Evolutionary conservation across 176 grass and related monocot species (phyloP).

Genomic region (Alopecurus myosuroides): DNA sequence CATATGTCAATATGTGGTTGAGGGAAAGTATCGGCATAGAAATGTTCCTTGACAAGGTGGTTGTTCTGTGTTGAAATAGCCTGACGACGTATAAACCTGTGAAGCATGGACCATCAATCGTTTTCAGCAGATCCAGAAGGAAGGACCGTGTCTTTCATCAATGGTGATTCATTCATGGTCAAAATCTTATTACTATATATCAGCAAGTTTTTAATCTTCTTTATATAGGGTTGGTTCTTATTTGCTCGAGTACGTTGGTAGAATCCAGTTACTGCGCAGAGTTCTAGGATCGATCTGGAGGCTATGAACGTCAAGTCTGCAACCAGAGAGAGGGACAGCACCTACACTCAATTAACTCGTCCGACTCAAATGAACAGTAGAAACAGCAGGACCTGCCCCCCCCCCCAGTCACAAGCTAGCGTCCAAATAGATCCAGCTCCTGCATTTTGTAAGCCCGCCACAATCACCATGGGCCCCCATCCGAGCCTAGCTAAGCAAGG

Average conservation of each 20-base stretch:
- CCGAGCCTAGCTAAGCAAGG: not conserved
- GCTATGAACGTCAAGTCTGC: not conserved
- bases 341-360: not conserved
- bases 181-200: not conserved
- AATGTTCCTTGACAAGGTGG: not conserved
- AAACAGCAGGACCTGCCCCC: not conserved
- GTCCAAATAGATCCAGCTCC: constrained; percentile 7
- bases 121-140: not conserved
- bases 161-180: not conserved
- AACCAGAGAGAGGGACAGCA: not conserved
- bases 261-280: not conserved
- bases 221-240: not conserved
- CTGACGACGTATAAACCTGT: not conserved
- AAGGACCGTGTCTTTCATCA: not conserved
- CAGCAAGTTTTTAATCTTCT: not conserved
- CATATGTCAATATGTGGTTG: not conserved
- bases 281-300: not conserved
- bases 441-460: not conserved
- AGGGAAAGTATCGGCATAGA: not conserved
- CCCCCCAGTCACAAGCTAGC: not conserved
- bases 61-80: constrained; percentile 5
- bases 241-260: not conserved
- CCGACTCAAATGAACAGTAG: not conserved
- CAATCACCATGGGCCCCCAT: not conserved
- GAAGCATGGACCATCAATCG: not conserved